Conservation (phyloP, 352 stramenopile genomes). For the Pythium utonaiense region DNA sequence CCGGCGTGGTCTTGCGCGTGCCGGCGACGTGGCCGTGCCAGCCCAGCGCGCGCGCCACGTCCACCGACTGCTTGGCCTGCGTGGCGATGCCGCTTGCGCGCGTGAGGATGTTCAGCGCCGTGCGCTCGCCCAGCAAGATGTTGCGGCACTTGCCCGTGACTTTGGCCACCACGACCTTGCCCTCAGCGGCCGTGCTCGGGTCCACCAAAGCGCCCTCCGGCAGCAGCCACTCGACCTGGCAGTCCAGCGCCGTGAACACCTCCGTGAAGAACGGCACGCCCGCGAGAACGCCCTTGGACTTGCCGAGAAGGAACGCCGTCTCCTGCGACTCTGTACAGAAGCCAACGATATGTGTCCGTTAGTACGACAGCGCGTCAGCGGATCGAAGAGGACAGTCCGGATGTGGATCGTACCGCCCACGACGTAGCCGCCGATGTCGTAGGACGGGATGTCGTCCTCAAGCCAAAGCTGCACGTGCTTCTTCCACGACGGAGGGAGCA, state of each 20-base stretch:
- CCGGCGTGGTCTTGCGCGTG: constrained; percentile 98
- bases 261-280: constrained; percentile 95
- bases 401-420: constrained; percentile 82
- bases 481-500: constrained; percentile 78
- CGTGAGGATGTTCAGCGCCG: constrained; percentile 96
- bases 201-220: constrained; percentile 63
- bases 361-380: no score
- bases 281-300: constrained; percentile 93
- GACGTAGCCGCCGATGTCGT: constrained; percentile 98
- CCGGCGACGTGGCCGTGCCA: constrained; percentile 95
- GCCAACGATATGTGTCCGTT: no score
- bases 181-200: constrained; percentile 31
- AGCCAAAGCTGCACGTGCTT: constrained; percentile 93
- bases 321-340: constrained; percentile 53
- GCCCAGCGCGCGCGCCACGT: constrained; percentile 56
- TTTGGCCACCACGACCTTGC: constrained; percentile 91
- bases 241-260: constrained; percentile 91
- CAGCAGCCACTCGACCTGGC: constrained; percentile 90
- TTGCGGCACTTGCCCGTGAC: constrained; percentile 93
- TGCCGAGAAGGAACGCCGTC: constrained; percentile 87
- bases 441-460: constrained; percentile 95
- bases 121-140: constrained; percentile 95
- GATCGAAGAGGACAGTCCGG: no score
- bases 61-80: constrained; percentile 58
- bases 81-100: constrained; percentile 95